Evolutionary conservation across 2,329 filamentous ascomycete species (phyloP), one percentile per base, ranked within the genome.

Genomic region (Periglandula ipomoeae): DNA sequence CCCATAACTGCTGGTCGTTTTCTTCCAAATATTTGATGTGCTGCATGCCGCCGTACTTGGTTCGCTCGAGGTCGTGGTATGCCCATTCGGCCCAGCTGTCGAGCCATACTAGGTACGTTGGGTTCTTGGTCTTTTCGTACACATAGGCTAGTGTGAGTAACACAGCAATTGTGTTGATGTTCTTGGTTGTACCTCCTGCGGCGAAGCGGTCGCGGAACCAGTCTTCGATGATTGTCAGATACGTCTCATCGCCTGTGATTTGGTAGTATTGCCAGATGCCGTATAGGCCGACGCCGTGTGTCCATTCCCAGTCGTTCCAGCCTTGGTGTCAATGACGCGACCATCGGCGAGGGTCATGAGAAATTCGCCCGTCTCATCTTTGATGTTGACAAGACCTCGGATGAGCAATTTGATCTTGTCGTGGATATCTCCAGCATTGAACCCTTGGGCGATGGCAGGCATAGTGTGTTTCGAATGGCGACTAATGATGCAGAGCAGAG

Each of bases 281-380:
- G 13, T 5, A 30, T 10, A 90, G 78, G 5, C 86, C 86, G 58
- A 89, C 79, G 39, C 86, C 85, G 63, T 89, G 85, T 1, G 85
- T 89, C 84, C 84, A 88, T 67, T 89, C 85, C 86, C 86, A 90
- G 60, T 83, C 83, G 54, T 85, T 77, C 87, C 86, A 91, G 50
- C 85, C 85, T 66, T 91, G 50, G 87, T 89, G 65, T 90, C 86
- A 60, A 91, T 89, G 44, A 89, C 72, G 32, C 84, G 78, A 50
- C 86, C 86, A 58, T 90, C 85, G 2, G 76, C 72, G 32, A 91
- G 74, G 19, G 73, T 80, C 51, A 89, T 70, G 22, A 90, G 72
- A 63, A 89, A 90, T 59, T 86, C 75, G 44, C 86, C 86, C 0
- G 83, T 86, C 35, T 74, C 76, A 68, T 91, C 87, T 59, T 81